These are phyloP conservation scores for Schizonepeta tenuifolia DNA, from an alignment of 257 asterid genomes.

Conservation along the genomic window DNA sequence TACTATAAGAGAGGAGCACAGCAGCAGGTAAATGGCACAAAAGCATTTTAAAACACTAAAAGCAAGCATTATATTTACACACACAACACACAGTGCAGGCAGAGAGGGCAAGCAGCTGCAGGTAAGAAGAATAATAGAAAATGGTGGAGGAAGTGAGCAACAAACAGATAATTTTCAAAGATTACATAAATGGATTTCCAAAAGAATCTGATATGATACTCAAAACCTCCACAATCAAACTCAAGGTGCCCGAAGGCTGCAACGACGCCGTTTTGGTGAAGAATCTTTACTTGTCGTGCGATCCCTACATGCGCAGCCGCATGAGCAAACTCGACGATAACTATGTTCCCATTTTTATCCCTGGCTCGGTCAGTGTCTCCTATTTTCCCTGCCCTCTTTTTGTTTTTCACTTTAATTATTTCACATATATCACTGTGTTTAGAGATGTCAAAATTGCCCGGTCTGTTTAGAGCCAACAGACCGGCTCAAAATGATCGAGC, in stretches of 20 bases:
- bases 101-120: no score
- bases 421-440: no score
- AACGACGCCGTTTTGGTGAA: conserved; percentile 34
- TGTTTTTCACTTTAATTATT: no score
- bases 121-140: background rate
- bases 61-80: no score
- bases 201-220: conserved; percentile 38
- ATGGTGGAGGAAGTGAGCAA: conserved; percentile 39
- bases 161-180: conserved; percentile 37
- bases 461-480: no score
- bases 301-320: conserved; percentile 40
- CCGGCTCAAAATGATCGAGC: no score
- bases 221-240: conserved; percentile 17
- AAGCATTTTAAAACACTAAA: no score
- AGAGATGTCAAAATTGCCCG: no score
- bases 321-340: conserved; percentile 21
- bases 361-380: conserved; percentile 26
- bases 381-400: no score
- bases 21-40: no score
- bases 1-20: no score
- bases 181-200: conserved; percentile 35
- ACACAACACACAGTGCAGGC: no score
- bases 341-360: conserved; percentile 26
- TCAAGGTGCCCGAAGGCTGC: conserved; percentile 27
- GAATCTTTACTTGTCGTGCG: conserved; percentile 39